Base-by-base conservation (phyloP, 768 basidiomycete species). In the Leccinum subtestaceum region DNA sequence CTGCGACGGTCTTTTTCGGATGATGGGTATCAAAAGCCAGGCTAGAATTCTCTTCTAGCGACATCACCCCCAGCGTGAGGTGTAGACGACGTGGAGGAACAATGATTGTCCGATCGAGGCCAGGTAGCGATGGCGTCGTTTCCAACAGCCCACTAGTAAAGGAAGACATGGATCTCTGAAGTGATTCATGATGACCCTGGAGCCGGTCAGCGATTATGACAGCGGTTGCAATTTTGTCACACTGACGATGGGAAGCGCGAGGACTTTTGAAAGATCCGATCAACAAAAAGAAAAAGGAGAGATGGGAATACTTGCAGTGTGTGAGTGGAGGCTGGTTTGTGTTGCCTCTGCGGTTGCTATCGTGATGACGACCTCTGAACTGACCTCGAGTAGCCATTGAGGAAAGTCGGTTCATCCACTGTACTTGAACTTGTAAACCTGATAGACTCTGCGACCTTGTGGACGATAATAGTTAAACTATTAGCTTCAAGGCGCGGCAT, bases 51-150 rank as follows among this genome's bases (percentile, higher is more conserved):
- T 45, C 62, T 7, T 72, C 69, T 34, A 91, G 83, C 0, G 81
- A 73, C 86, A 92, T 87, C 1, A 90, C 88, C 1, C 89, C 89
- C 2, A 92, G 73, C 0, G 89, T 91, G 57, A 91, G 72, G 70
- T 92, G 89, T 46, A 91, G 72, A n/a, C 88, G 70, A 10, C 80
- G 77, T 0, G 79, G 72, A 8, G 76, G 76, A 56, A 90, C 78
- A 55, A 88, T 70, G 63, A 91, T 83, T 3, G 81, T 77, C 9
- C 65, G 66, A 70, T 92, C 86, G 4, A 92, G 74, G 1, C 90
- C 90, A 0, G 76, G 68, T 62, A 62, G 57, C 53, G 57, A 74
- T 76, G 64, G 70, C 12, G 56, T 52, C 36, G 59, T 52, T 25
- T 53, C 58, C 1, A 74, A 34, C 46, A 73, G 47, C n/a, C 54